Evolutionary conservation across 805 yeast species (phyloP).

Genomic region (Wickerhamomyces pijperi): DNA sequence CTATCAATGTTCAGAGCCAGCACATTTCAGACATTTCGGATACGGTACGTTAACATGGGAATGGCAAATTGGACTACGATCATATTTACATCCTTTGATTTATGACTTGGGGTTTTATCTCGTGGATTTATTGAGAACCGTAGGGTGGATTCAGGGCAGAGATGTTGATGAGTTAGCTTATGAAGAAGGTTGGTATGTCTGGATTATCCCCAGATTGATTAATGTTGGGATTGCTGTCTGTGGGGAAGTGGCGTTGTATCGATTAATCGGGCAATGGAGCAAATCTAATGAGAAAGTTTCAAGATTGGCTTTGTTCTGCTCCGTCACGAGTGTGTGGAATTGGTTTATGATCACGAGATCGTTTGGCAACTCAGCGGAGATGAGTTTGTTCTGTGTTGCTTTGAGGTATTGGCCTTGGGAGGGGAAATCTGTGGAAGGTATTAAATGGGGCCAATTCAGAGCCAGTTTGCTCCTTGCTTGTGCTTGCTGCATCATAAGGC

Average conservation of each 20-base stretch:
- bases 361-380: conserved; percentile 77
- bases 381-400: conserved; percentile 56
- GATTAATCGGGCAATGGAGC: conserved; percentile 29
- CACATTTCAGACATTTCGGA: conserved; percentile 63
- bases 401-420: conserved; percentile 67
- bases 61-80: conserved; percentile 68
- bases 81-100: conserved; percentile 69
- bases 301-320: conserved; percentile 31
- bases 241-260: conserved; percentile 55
- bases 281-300: conserved; percentile 26
- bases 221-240: conserved; percentile 62
- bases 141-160: not conserved
- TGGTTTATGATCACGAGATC: conserved; percentile 76
- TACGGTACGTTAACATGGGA: conserved; percentile 92
- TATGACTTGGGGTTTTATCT: conserved; percentile 38
- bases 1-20: conserved; percentile 90
- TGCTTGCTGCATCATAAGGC: conserved; percentile 62
- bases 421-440: conserved; percentile 3
- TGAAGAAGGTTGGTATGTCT: too few species aligned
- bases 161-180: conserved; percentile 17
- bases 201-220: conserved; percentile 49
- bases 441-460: conserved; percentile 15
- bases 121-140: conserved; percentile 22
- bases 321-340: conserved; percentile 63
- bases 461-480: conserved; percentile 42